phyloP scores from a whole-genome alignment of 306 rosid genomes.

The Trifolium pratense region DNA sequence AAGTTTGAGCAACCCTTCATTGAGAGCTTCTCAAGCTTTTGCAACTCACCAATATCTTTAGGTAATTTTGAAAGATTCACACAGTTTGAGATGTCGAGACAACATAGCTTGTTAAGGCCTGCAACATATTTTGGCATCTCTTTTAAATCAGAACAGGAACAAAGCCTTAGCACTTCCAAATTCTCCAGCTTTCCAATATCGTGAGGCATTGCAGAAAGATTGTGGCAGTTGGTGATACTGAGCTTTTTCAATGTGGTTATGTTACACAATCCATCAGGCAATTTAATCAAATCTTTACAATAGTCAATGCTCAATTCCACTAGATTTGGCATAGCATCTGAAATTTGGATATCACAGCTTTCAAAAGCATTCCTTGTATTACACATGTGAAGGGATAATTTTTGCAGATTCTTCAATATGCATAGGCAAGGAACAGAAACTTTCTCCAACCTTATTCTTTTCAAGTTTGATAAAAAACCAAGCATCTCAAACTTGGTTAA shows the following conservation, averaged over 20 bases:
- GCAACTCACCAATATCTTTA: slow-evolving; percentile 45
- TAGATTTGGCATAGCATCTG: slow-evolving; percentile 48
- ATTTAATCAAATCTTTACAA: slow-evolving; percentile 46
- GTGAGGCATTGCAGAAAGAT: slow-evolving; percentile 39
- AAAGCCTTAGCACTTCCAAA: slow-evolving; percentile 50
- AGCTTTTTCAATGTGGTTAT: slow-evolving; percentile 47
- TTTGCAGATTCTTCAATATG: slow-evolving; percentile 40
- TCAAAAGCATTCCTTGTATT: slow-evolving; percentile 42
- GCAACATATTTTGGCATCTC: slow-evolving; percentile 34
- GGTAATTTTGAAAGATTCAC: slow-evolving; percentile 37
- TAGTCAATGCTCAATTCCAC: slow-evolving; percentile 54
- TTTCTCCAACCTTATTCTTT: slow-evolving; percentile 59
- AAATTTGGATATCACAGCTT: slow-evolving; percentile 12
- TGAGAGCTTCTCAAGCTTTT: slow-evolving; percentile 42
- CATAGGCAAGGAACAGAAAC: slow-evolving; percentile 48
- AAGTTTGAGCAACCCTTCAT: slow-evolving; percentile 46
- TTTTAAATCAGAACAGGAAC: slow-evolving; percentile 41
- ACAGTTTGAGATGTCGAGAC: slow-evolving; percentile 51
- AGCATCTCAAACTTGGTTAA: slow-evolving; percentile 50
- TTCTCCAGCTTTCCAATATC: slow-evolving; percentile 43
- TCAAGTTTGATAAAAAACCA: slow-evolving; percentile 42
- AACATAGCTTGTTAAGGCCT: slow-evolving; percentile 38
- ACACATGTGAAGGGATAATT: slow-evolving; percentile 56
- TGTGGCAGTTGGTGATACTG: slow-evolving; percentile 52
- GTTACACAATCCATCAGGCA: slow-evolving; percentile 43